Evolutionary conservation across 108 stramenopile genomes (phyloP).

Genomic region (Skeletonema costatum): DNA sequence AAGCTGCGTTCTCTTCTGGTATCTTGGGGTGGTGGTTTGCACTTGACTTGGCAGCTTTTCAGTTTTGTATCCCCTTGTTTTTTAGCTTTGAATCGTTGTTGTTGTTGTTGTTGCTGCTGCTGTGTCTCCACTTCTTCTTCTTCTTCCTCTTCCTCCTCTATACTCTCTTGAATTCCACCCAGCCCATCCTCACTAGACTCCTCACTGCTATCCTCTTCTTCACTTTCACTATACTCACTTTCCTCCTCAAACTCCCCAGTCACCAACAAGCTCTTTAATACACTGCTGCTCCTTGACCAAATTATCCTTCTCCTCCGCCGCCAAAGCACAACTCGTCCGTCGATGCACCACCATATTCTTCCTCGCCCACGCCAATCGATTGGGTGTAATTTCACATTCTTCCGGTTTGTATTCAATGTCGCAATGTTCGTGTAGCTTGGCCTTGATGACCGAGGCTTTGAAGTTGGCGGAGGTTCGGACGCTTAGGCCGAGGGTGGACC

Average conservation of each 20-base stretch:
- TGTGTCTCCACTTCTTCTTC: neutral
- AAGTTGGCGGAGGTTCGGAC: neutral
- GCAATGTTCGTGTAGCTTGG: neutral
- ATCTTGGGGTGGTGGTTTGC: neutral
- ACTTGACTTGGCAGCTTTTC: neutral
- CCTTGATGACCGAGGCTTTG: neutral
- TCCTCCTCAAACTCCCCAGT: neutral
- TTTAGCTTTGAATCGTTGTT: neutral
- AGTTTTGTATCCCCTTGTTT: neutral
- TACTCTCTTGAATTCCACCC: neutral
- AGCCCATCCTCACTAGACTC: neutral
- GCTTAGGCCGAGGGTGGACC: neutral
- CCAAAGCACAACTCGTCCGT: neutral
- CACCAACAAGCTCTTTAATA: neutral
- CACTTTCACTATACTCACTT: neutral
- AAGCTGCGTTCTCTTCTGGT: neutral
- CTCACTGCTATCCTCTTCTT: neutral
- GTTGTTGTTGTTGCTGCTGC: too few relatives aligned
- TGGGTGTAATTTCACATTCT: conserved; percentile 8
- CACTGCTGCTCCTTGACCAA: conserved; percentile 13
- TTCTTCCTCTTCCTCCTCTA: neutral
- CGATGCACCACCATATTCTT: neutral
- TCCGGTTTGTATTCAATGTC: conserved; percentile 6
- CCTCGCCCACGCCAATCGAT: neutral
- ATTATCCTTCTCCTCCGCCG: neutral